Base-by-base conservation (phyloP, 345 rosid genomes). In the Moricandia arvensis region DNA sequence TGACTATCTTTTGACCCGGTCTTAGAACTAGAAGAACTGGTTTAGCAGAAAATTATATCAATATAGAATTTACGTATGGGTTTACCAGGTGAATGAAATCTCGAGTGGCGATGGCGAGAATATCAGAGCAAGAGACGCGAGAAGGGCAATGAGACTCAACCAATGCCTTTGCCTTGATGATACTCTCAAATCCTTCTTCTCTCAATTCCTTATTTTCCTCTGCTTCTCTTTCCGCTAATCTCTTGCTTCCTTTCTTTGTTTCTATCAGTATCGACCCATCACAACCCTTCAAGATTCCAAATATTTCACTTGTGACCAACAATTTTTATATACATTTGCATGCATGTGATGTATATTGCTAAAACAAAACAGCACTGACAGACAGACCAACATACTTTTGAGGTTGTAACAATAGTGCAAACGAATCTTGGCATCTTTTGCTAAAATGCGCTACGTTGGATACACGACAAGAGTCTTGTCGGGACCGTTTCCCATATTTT, bases 81-180 rank as follows among this genome's bases (percentile, higher is more conserved):
- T 8, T n/a, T 74, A 74, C 72, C 67, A 75, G 51, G 61, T 77
- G 75, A 24, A 77, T 71, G 77, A 71, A 93, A 81, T 93, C 97
- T 82, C 98, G 83, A 71, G 97, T 89, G 11, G 96, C 88, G 34
- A 93, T 84, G 30, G 97, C 92, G 31, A 91, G 96, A 75, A 93
- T 90, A 72, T 93, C 93, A 29, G 98, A 87, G 71, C 98, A 91
- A 27, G 98, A 93, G 43, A 93, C 96, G 55, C 84, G 84, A 30
- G 88, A 88, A 55, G 96, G 98, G 71, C 97, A 93, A 31, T 85
- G 88, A 79, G 80, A 85, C 70, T 93, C 98, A 63, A 93, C 87
- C 80, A 89, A 34, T 33, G 87, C 77, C 81, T 91, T 91, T 58
- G 98, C 96, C 61, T 82, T 84, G 8, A 47, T 78, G 59, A 93